phyloP scores from a whole-genome alignment of 2,329 filamentous ascomycete species.

The Colletotrichum sp. region DNA sequence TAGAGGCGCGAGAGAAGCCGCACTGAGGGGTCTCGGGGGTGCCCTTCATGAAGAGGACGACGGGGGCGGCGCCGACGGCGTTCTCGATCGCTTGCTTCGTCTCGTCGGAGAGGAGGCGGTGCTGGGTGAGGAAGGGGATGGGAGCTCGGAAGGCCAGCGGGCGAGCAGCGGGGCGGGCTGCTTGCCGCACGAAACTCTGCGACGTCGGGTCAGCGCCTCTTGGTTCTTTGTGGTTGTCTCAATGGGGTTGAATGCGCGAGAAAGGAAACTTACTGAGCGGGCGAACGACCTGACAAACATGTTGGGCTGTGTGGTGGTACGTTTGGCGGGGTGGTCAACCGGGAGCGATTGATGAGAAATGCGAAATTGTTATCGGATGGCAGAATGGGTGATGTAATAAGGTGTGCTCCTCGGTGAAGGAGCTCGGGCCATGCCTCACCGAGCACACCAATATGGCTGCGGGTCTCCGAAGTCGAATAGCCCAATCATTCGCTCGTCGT shows the following conservation, averaged over 20 bases:
- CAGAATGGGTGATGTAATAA: constrained; percentile 18
- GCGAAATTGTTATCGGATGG: constrained; percentile 16
- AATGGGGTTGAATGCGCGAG: too few species aligned
- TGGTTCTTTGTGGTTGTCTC: neutral
- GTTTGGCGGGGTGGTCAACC: neutral
- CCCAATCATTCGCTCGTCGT: neutral
- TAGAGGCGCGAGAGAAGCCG: constrained; percentile 92
- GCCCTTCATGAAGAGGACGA: constrained; percentile 99
- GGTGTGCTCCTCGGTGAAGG: constrained; percentile 9
- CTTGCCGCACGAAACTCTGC: constrained; percentile 42
- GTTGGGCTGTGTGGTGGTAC: neutral
- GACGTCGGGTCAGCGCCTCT: neutral
- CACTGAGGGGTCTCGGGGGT: constrained; percentile 96
- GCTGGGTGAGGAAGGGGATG: constrained; percentile 35
- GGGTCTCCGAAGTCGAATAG: neutral
- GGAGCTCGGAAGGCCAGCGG: constrained; percentile 23
- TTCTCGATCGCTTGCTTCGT: constrained; percentile 87
- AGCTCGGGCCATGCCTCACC: neutral
- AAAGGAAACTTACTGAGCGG: neutral
- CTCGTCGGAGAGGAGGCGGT: constrained; percentile 79
- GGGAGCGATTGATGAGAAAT: neutral
- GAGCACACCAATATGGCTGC: neutral
- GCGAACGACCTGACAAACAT: constrained; percentile 15
- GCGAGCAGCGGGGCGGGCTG: constrained; percentile 37
- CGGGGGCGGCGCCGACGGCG: constrained; percentile 84